Percentiles rank a stretch among this genome's conserved stretches.
phyloP scores from a whole-genome alignment of 1,139 yeast species.

The Yamadazyma friedrichii region DNA sequence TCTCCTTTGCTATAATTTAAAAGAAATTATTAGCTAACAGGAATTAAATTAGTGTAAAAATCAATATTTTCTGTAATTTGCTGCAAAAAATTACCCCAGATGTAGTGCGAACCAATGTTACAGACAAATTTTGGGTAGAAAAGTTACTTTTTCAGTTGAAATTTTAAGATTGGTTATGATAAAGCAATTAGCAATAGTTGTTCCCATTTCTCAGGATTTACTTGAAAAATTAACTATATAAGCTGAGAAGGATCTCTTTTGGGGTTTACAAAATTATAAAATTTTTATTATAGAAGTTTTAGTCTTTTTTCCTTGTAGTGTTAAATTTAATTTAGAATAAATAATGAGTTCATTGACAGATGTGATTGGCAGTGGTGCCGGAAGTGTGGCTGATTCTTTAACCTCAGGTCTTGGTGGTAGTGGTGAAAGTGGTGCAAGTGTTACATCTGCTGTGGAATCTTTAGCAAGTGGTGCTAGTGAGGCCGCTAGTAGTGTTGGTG shows the following conservation, averaged over 20 bases:
- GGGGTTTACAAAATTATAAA: background rate
- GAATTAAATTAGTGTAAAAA: no score
- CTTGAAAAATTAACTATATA: no score
- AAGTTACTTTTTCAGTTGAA: no score
- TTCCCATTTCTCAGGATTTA: no score
- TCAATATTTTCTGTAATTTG: no score
- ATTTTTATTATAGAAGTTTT: background rate
- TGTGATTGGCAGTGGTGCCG: constrained; percentile 1
- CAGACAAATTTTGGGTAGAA: no score
- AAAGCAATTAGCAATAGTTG: no score
- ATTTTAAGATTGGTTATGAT: no score
- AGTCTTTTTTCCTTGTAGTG: background rate
- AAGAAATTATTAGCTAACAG: no score
- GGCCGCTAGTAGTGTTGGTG: constrained; percentile 1
- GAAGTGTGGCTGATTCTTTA: background rate
- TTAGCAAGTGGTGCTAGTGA: constrained; percentile 2
- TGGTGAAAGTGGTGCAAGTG: background rate
- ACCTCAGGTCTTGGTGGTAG: background rate
- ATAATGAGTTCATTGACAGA: background rate
- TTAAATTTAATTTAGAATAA: background rate
- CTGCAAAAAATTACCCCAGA: no score
- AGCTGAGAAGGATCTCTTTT: background rate
- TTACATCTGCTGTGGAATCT: constrained; percentile 1
- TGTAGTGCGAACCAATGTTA: no score
- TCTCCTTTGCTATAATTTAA: no score